Base-by-base conservation (phyloP, 768 basidiomycete species). In the Lyophyllum decastes region DNA sequence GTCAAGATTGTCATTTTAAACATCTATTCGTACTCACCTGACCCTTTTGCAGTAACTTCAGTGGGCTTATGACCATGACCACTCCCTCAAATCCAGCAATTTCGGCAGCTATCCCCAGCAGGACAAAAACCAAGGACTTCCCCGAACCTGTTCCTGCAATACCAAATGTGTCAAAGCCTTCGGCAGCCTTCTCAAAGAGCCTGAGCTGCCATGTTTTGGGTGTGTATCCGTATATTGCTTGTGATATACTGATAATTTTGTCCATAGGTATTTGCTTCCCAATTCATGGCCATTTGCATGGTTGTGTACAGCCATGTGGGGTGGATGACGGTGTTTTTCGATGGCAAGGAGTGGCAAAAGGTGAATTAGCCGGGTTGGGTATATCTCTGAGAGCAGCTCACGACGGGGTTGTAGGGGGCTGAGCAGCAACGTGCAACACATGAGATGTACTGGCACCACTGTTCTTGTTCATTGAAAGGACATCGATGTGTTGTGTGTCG, bases 11-110 rank as follows among this genome's bases (percentile, higher is more conserved):
- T n/a, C n/a, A n/a, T n/a, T n/a, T n/a, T n/a, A n/a, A n/a, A n/a
- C n/a, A n/a, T n/a, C n/a, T n/a, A n/a, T n/a, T n/a, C n/a, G n/a
- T 8, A 53, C 43, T 53, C 2, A 53, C 41, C 52, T 53, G 57
- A 50, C 59, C 61, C 30, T 58, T 54, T 22, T 62, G 52, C 30
- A 62, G 53, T 40, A 57, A 55, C 21, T 58, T 58, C 44, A 62
- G 44, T 19, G 61, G 61, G 27, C 57, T 55, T 14, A 62, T 52
- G 19, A 62, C 54, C 33, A 62, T 54, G 17, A 62, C 50, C 4
- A 48, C 8, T 2, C 61, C 61, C n/a, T 55, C 35, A 11, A 17
- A 30, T 0, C 22, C 52, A 10, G 54, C 53, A 19, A 62, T 21
- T 45, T 53, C 57, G 19, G 61, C 57, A 16, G 57, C 57, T 9